Evolutionary conservation across 495 filamentous ascomycete genomes (phyloP).

Genomic region (Xylaria sp.): DNA sequence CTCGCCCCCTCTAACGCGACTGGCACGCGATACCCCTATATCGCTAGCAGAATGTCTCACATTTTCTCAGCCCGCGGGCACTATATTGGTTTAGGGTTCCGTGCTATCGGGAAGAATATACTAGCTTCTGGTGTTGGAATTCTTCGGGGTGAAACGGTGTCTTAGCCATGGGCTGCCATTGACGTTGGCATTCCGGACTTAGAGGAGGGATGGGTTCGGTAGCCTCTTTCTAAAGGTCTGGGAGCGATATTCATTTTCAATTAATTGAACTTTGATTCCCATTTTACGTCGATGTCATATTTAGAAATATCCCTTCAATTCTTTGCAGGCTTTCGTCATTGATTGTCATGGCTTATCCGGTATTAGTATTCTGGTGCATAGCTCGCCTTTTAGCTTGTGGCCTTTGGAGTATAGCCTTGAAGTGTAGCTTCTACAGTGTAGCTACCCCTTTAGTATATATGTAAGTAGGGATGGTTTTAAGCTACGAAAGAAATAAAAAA

Average conservation of each 20-base stretch:
- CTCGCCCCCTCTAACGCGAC: conserved; percentile 18
- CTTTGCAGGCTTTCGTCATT: neutral
- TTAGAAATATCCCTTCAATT: neutral
- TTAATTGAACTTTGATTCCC: neutral
- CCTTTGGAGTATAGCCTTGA: no score
- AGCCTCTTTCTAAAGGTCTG: no score
- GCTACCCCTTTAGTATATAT: no score
- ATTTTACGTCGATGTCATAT: neutral
- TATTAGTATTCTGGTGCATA: no score
- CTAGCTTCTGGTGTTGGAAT: conserved; percentile 7
- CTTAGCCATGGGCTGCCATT: conserved; percentile 1
- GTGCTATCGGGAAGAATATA: neutral
- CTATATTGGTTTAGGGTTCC: conserved; percentile 1
- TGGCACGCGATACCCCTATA: conserved; percentile 24
- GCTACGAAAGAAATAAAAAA: no score
- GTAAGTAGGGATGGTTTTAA: no score
- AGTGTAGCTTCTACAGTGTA: no score
- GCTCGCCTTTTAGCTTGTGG: no score
- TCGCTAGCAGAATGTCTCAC: neutral
- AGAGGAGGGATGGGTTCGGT: conserved; percentile 2
- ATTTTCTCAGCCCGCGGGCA: neutral
- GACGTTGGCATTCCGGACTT: conserved; percentile 11
- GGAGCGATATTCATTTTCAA: neutral
- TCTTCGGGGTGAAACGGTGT: conserved; percentile 3
- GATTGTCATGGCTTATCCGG: neutral